Evolutionary conservation across 2,329 filamentous ascomycete genomes (phyloP).

Genomic region (Phyllosticta citriasiana): DNA sequence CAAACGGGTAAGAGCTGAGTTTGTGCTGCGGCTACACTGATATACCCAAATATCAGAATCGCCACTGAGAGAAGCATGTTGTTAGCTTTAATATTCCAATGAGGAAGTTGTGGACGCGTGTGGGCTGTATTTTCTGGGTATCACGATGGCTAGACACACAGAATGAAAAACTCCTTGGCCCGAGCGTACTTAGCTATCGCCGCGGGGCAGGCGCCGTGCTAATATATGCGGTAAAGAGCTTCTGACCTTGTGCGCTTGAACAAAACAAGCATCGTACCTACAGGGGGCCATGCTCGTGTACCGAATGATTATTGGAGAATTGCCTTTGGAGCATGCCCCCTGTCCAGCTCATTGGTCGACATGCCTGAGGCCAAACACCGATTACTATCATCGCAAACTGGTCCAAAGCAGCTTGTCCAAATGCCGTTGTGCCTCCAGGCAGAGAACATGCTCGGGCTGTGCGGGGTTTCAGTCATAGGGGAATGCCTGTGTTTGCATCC

Average conservation of each 20-base stretch:
- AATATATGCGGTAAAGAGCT: not conserved
- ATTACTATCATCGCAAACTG: not conserved
- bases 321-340: not conserved
- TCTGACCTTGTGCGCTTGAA: not conserved
- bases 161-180: not conserved
- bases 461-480: not conserved
- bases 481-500: not conserved
- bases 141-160: not conserved
- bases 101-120: not conserved
- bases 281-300: not conserved
- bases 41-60: constrained; percentile 15
- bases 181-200: not conserved
- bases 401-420: not conserved
- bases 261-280: not conserved
- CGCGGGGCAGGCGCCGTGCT: not conserved
- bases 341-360: not conserved
- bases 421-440: not conserved
- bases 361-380: not conserved
- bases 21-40: constrained; percentile 18
- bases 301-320: not conserved
- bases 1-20: constrained; percentile 17
- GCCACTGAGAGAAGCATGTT: constrained; percentile 18
- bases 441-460: not conserved
- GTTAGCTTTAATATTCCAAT: not conserved
- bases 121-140: not conserved